Evolutionary conservation across 1,139 yeast genomes (phyloP).

Genomic region (Sugiyamaella japonica): DNA sequence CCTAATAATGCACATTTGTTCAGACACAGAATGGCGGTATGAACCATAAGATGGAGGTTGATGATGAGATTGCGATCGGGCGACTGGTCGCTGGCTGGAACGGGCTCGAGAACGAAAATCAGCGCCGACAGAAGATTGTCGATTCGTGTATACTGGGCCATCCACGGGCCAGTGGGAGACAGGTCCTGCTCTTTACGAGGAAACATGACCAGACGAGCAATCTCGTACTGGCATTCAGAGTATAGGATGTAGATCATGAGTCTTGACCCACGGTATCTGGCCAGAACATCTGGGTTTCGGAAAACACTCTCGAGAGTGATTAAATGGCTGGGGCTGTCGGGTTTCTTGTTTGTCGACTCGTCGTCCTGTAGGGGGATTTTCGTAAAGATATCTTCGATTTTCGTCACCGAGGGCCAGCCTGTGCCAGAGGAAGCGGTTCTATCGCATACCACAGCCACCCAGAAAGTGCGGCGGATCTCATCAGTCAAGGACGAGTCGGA

Average conservation of each 20-base stretch:
- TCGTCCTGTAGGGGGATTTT: constrained; percentile 34
- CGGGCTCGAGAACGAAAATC: constrained; percentile 20
- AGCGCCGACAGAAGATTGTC: constrained; percentile 24
- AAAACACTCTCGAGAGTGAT: constrained; percentile 20
- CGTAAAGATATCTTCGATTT: constrained; percentile 29
- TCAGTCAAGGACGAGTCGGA: constrained; percentile 30
- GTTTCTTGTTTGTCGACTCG: constrained; percentile 26
- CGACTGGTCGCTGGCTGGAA: constrained; percentile 20
- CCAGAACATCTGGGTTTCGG: constrained; percentile 23
- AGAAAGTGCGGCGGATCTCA: constrained; percentile 37
- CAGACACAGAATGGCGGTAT: constrained; percentile 29
- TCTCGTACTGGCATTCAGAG: constrained; percentile 19
- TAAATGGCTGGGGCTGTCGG: constrained; percentile 6
- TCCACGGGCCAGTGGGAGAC: constrained; percentile 28
- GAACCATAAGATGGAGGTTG: constrained; percentile 27
- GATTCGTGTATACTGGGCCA: constrained; percentile 23
- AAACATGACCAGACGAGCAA: constrained; percentile 16
- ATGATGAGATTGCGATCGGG: constrained; percentile 20
- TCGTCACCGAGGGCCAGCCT: constrained; percentile 34
- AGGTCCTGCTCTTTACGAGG: constrained; percentile 20
- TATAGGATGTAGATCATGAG: constrained; percentile 16
- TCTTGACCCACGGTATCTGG: constrained; percentile 12
- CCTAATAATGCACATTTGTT: constrained; percentile 27
- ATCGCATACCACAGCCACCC: constrained; percentile 34
- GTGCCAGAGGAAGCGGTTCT: constrained; percentile 34